Conservation (phyloP, 345 rosid species). For the Rhodamnia rubescens region DNA sequence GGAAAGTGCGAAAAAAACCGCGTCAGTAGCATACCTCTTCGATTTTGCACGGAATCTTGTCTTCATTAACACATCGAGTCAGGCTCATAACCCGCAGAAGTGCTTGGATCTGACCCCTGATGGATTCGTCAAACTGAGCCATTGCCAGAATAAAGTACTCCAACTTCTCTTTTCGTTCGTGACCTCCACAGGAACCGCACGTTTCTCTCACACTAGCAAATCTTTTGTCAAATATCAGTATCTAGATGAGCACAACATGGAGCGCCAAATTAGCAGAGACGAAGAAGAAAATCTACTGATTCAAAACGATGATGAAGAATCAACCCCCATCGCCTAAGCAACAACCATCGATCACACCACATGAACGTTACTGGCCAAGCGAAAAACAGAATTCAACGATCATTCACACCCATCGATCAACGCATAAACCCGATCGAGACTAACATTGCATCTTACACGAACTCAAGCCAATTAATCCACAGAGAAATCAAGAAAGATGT, state of each 20-base stretch:
- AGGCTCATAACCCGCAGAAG: constrained; percentile 31
- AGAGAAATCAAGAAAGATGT: neutral
- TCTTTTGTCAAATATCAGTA: neutral
- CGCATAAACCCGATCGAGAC: neutral
- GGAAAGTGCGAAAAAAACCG: neutral
- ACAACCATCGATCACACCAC: neutral
- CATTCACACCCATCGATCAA: neutral
- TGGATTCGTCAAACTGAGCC: constrained; percentile 24
- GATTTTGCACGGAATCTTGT: constrained; percentile 35
- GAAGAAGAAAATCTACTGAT: neutral
- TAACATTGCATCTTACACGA: neutral
- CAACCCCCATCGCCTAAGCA: neutral
- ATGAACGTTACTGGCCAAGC: neutral
- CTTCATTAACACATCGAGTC: constrained; percentile 27
- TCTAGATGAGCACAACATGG: neutral
- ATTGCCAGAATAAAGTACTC: constrained; percentile 3
- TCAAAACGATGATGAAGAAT: neutral
- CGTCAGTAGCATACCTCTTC: constrained; percentile 24
- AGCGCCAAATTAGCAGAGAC: neutral
- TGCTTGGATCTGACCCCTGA: constrained; percentile 30
- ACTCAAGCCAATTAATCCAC: neutral
- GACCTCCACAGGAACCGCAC: neutral
- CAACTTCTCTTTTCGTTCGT: neutral
- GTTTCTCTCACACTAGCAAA: neutral
- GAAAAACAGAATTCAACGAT: neutral